Conservation (phyloP, 2,329 filamentous ascomycete species). For the Verticillium tricorpus region DNA sequence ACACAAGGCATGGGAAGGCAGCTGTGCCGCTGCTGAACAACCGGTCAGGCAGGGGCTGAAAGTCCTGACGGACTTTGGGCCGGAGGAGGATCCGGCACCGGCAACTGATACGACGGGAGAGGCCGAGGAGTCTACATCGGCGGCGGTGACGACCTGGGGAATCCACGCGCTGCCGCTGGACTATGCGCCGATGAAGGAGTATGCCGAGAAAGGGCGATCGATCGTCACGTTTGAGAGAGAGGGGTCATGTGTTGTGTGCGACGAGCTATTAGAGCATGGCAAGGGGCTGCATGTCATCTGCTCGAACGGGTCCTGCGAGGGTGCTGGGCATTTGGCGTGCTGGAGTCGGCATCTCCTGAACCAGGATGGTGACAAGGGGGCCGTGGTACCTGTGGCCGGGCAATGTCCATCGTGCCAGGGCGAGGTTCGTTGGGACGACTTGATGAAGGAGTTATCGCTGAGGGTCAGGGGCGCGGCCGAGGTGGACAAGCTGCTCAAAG, state of each 20-base stretch:
- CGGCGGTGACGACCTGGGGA: conserved; percentile 29
- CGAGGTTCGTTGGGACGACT: conserved; percentile 63
- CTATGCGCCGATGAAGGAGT: conserved; percentile 46
- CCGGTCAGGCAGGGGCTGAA: conserved; percentile 42
- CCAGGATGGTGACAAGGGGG: conserved; percentile 24
- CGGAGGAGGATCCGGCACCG: conserved; percentile 3
- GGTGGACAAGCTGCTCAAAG: conserved; percentile 63
- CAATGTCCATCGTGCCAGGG: conserved; percentile 66
- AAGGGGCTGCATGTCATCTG: conserved; percentile 55
- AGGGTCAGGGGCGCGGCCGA: conserved; percentile 67
- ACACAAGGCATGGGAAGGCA: conserved; percentile 61
- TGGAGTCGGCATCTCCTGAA: conserved; percentile 50
- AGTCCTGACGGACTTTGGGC: conserved; percentile 53
- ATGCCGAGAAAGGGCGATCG: conserved; percentile 50
- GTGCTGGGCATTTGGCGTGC: conserved; percentile 56
- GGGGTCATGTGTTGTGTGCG: conserved; percentile 51
- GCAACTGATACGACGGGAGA: neutral
- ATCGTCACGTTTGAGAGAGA: conserved; percentile 53
- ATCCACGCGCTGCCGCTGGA: conserved; percentile 52
- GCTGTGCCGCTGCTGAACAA: conserved; percentile 44
- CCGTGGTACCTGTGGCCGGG: conserved; percentile 64
- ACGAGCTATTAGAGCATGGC: conserved; percentile 36
- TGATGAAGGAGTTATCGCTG: conserved; percentile 80
- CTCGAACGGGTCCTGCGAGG: conserved; percentile 46
- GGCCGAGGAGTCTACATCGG: conserved; percentile 2